Percentiles rank a stretch among this genome's conserved stretches.
phyloP scores from a whole-genome alignment of 257 asterid species.

The Rehmannia glutinosa region DNA sequence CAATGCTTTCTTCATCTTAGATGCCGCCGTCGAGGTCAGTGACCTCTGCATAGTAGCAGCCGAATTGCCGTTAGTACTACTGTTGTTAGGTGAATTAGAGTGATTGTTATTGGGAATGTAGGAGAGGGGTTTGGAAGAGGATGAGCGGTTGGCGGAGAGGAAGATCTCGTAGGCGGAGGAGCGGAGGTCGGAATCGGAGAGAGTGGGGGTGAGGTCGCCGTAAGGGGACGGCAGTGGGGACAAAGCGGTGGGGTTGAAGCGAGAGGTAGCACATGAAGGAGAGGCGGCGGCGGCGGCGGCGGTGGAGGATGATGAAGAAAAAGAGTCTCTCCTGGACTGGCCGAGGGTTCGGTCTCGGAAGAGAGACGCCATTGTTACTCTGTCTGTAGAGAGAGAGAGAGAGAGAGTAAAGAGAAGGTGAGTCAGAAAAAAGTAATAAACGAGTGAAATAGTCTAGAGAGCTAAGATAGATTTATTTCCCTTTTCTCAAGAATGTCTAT shows the following conservation, averaged over 20 bases:
- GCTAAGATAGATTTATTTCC: slow-evolving; percentile 25
- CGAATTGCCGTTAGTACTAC: slow-evolving; percentile 21
- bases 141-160: slow-evolving; percentile 72
- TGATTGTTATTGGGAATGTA: slow-evolving; percentile 34
- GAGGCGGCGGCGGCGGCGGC: slow-evolving; percentile 40
- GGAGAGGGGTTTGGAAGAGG: slow-evolving; percentile 58
- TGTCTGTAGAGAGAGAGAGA: slow-evolving; percentile 1
- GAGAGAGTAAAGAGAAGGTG: slow-evolving; percentile 20
- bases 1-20: slow-evolving; percentile 96
- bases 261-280: slow-evolving; percentile 46
- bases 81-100: slow-evolving; percentile 21
- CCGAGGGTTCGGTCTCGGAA: slow-evolving; percentile 81
- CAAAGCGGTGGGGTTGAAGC: slow-evolving; percentile 37
- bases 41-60: slow-evolving; percentile 62
- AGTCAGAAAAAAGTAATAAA: slow-evolving; percentile 18
- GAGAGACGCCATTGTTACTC: slow-evolving; percentile 79
- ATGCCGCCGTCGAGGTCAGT: slow-evolving; percentile 86
- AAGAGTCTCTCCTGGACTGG: slow-evolving; percentile 63
- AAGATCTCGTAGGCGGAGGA: slow-evolving; percentile 91
- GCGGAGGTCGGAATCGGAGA: slow-evolving; percentile 72
- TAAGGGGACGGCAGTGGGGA: slow-evolving; percentile 77
- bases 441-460: neutral
- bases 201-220: slow-evolving; percentile 56
- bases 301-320: slow-evolving; percentile 34
- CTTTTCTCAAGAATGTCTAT: neutral